Evolutionary conservation across 2,329 filamentous ascomycete genomes (phyloP), one percentile per base, ranked within the genome.

Genomic region (Fusarium cyanostomum): DNA sequence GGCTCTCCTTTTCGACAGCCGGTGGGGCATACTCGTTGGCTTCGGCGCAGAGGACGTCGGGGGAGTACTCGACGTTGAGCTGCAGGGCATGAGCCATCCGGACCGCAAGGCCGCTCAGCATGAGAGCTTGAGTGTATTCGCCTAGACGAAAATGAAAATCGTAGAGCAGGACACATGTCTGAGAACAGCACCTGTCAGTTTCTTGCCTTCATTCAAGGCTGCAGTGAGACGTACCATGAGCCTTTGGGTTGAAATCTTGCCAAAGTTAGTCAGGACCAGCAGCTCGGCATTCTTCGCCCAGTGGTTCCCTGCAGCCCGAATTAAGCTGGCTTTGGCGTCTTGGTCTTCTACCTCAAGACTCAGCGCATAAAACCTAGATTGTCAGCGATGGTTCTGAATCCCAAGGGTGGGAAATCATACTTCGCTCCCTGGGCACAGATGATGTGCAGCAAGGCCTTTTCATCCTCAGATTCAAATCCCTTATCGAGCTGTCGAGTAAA

Each of bases 1-100:
- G 75, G 18, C 75, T 76, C 56, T 79, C 77, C 16, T 76, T 71
- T 38, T 76, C 71, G 6, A 77, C 75, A 1, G 77, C 74, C 0
- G 77, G 77, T 1, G 75, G 75, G 1, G 71, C 67, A 2, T 60
- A 63, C 3, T 69, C 66, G 34, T 72, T 70, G 35, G 64, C 53
- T 18, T 77, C 73, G 31, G 75, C 71, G 51, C 77, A 78, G n/a
- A 79, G 71, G 27, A 79, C 72, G 43, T 79, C 77, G 18, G 73
- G 55, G 5, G 74, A 75, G 49, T 72, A 72, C 39, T 79, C 77
- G 15, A 72, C 66, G 46, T 79, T 77, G 59, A 79, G 75, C 46
- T 77, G 75, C 7, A 79, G 66, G n/a, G 77, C 76, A 41, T 79
- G 77, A 3, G 77, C 77, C 76, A 79, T 78, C 28, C 77, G 75